Percentiles rank a stretch among this genome's conserved stretches.
Evolutionary conservation across 371 early-diverging fungal genomes (phyloP).

Genomic region (Circinella minor): DNA sequence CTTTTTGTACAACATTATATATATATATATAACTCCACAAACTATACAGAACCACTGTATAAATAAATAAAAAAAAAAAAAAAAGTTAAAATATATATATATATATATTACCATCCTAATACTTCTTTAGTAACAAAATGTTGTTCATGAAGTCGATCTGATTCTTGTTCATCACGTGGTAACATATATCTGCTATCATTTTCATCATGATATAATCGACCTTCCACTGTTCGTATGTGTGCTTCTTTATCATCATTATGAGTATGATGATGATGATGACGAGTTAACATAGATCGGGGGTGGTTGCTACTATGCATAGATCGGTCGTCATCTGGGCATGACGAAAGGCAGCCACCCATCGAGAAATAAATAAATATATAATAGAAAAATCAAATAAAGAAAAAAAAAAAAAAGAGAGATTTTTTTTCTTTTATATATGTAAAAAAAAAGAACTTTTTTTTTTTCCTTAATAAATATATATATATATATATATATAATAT

Average conservation of each 20-base stretch:
- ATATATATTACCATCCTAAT: constrained; percentile 39
- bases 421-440: no score
- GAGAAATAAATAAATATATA: background rate
- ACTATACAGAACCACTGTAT: no score
- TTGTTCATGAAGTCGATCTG: constrained; percentile 46
- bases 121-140: constrained; percentile 47
- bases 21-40: background rate
- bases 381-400: no score
- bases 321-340: constrained; percentile 13
- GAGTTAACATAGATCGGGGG: background rate
- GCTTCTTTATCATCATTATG: background rate
- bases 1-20: constrained; percentile 5
- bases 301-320: constrained; percentile 9
- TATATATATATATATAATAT: no score
- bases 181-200: constrained; percentile 40
- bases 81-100: no score
- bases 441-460: no score
- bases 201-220: constrained; percentile 37
- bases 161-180: constrained; percentile 46
- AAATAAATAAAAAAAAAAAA: no score
- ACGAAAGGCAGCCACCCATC: constrained; percentile 15
- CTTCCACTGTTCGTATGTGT: constrained; percentile 26
- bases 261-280: constrained; percentile 13
- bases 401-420: no score
- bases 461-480: no score